Percentiles rank a stretch among this genome's conserved stretches.
phyloP scores from a whole-genome alignment of 495 filamentous ascomycete species.

The Talaromyces ruber region DNA sequence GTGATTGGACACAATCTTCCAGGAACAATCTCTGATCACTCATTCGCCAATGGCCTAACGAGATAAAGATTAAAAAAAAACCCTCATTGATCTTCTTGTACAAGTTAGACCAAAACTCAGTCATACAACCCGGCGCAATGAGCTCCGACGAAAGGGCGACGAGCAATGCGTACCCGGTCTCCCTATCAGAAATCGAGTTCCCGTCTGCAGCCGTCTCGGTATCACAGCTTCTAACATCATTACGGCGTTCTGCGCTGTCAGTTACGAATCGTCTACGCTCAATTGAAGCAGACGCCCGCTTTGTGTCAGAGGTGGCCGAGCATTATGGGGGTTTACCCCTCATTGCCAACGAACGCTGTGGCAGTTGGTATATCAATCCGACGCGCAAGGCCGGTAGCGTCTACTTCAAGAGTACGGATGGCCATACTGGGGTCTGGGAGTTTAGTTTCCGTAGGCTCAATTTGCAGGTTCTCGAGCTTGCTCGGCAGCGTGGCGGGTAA shows the following conservation, averaged over 20 bases:
- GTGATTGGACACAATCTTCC: background rate
- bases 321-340: constrained; percentile 55
- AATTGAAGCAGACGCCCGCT: constrained; percentile 59
- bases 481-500: constrained; percentile 58
- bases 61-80: background rate
- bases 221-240: constrained; percentile 38
- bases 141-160: background rate
- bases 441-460: constrained; percentile 83
- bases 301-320: constrained; percentile 48
- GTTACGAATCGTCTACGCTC: constrained; percentile 71
- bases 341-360: constrained; percentile 89
- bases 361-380: constrained; percentile 88
- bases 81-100: background rate
- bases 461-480: constrained; percentile 59
- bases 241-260: constrained; percentile 68
- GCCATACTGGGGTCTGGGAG: constrained; percentile 80
- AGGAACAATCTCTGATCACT: background rate
- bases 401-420: constrained; percentile 98
- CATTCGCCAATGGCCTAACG: background rate
- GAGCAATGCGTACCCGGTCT: constrained; percentile 21
- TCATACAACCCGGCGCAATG: constrained; percentile 6
- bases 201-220: constrained; percentile 36
- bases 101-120: background rate
- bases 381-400: constrained; percentile 56
- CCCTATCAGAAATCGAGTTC: constrained; percentile 34